A percentile compares a stretch with the other conserved stretches of the same genome.
Evolutionary conservation across 805 yeast species (phyloP).

Genomic region (Komagataella ulmi): DNA sequence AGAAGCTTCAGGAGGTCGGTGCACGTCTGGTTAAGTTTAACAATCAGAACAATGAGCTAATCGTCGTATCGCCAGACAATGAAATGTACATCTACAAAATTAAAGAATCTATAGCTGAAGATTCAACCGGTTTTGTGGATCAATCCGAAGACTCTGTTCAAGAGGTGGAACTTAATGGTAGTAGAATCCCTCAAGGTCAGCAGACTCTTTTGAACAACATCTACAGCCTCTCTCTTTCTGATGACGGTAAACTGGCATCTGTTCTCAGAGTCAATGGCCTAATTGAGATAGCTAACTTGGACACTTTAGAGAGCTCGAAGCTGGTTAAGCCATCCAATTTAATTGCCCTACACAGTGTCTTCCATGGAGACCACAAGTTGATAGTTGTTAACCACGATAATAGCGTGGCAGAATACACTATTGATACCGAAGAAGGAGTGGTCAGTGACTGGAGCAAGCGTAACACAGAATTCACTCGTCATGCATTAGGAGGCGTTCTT

Average conservation of each 20-base stretch:
- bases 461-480: constrained; percentile 67
- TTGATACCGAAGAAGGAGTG: constrained; percentile 12
- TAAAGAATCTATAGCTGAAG: constrained; percentile 17
- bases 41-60: constrained; percentile 23
- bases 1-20: constrained; percentile 28
- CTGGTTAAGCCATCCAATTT: constrained; percentile 43
- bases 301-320: constrained; percentile 17
- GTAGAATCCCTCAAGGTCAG: constrained; percentile 25
- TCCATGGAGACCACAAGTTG: constrained; percentile 37
- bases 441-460: constrained; percentile 70
- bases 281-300: constrained; percentile 35
- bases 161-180: constrained; percentile 18
- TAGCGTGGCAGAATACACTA: constrained; percentile 56
- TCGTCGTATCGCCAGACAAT: constrained; percentile 47
- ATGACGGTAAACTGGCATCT: constrained; percentile 19
- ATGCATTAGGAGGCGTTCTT: constrained; percentile 36
- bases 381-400: constrained; percentile 63
- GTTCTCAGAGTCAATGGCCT: constrained; percentile 26
- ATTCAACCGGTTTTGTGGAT: constrained; percentile 13
- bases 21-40: constrained; percentile 40
- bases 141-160: constrained; percentile 25
- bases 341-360: constrained; percentile 47
- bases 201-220: constrained; percentile 25
- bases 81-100: constrained; percentile 24
- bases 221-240: constrained; percentile 35